phyloP scores from a whole-genome alignment of 1,139 yeast genomes.

The Zygoascus meyerae region DNA sequence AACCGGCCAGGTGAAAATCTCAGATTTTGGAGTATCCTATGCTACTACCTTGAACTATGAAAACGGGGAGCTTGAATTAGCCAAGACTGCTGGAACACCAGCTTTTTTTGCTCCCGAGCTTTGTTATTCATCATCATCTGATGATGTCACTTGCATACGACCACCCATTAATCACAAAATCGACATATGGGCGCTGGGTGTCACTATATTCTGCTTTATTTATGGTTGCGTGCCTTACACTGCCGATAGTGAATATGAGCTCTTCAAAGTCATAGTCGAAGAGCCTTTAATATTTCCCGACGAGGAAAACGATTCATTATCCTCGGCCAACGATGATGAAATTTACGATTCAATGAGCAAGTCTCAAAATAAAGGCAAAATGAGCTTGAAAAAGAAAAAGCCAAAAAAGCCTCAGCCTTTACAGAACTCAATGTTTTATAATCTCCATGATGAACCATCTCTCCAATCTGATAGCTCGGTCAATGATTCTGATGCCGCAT shows the following conservation, averaged over 20 bases:
- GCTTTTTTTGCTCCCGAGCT: slow-evolving; percentile 80
- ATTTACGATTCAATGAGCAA: not conserved
- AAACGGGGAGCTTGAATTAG: slow-evolving; percentile 72
- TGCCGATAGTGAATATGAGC: slow-evolving; percentile 81
- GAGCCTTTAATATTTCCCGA: slow-evolving; percentile 59
- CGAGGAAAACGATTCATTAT: slow-evolving; percentile 21
- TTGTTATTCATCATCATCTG: slow-evolving; percentile 44
- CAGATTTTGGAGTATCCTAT: slow-evolving; percentile 95
- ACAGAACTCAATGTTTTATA: slow-evolving; percentile 15
- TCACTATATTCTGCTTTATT: slow-evolving; percentile 79
- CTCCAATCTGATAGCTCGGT: not conserved
- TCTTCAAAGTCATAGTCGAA: slow-evolving; percentile 76
- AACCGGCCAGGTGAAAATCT: slow-evolving; percentile 76
- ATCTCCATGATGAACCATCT: slow-evolving; percentile 7
- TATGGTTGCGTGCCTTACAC: slow-evolving; percentile 88
- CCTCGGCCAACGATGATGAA: slow-evolving; percentile 2
- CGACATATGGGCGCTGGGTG: slow-evolving; percentile 96
- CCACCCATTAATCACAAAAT: slow-evolving; percentile 65
- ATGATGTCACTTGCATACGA: slow-evolving; percentile 24
- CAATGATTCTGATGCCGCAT: not conserved
- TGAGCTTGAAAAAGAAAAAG: not conserved
- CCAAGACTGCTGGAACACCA: slow-evolving; percentile 88
- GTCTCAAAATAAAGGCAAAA: not conserved
- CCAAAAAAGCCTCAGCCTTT: not conserved
- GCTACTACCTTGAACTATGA: slow-evolving; percentile 48